These are phyloP conservation scores for Alternaria ethzedia DNA, from an alignment of 2,329 filamentous ascomycete species.

Conservation along the genomic window DNA sequence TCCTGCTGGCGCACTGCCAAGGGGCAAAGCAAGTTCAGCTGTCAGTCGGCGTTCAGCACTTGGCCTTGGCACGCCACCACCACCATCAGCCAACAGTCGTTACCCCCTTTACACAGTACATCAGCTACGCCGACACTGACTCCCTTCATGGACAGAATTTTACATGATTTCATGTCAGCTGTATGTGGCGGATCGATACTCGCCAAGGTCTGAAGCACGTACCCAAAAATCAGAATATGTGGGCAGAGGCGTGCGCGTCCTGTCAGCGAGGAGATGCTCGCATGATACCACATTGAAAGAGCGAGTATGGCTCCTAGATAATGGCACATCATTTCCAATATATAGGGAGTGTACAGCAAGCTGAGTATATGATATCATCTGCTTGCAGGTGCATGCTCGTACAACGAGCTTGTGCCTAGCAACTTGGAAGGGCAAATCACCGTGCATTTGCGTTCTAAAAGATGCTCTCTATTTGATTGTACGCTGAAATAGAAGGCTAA, in stretches of 20 bases:
- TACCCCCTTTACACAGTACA: neutral
- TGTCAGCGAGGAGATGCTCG: neutral
- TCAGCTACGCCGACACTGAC: neutral
- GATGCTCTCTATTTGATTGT: neutral
- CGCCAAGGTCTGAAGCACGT: neutral
- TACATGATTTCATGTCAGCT: neutral
- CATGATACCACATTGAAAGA: neutral
- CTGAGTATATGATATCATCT: neutral
- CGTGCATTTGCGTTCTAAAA: neutral
- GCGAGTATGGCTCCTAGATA: neutral
- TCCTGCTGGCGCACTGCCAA: neutral
- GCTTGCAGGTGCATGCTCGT: neutral
- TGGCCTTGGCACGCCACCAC: neutral
- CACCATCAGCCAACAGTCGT: neutral
- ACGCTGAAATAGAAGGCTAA: neutral
- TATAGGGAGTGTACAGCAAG: neutral
- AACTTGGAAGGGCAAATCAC: neutral
- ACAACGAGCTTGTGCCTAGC: neutral
- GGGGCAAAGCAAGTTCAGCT: neutral
- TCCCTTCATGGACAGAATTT: neutral
- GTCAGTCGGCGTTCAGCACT: conserved; percentile 10
- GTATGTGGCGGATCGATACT: neutral
- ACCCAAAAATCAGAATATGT: neutral
- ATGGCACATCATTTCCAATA: neutral
- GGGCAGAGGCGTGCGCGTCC: neutral